A percentile compares a stretch with the other conserved stretches of the same genome.
Evolutionary conservation across 2,329 filamentous ascomycete species (phyloP).

Genomic region (Trichoderma citrinoviride): DNA sequence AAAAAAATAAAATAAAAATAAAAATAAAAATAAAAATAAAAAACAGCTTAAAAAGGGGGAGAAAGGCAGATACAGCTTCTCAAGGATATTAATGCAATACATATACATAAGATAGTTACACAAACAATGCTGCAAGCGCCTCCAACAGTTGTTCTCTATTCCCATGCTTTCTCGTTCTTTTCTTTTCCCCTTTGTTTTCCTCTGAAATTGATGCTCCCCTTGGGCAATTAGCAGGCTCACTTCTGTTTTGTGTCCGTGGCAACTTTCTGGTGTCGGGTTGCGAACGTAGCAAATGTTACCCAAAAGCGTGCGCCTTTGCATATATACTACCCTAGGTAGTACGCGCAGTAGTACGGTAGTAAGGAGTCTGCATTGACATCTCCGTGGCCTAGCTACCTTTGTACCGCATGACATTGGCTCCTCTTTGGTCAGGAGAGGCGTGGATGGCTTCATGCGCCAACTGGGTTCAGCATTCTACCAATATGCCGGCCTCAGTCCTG

Average conservation of each 20-base stretch:
- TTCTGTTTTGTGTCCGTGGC: conserved; percentile 27
- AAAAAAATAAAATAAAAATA: no score
- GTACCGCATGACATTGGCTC: background rate
- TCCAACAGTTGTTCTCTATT: background rate
- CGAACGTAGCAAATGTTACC: no score
- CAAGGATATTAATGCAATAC: background rate
- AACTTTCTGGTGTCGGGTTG: no score
- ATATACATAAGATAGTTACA: no score
- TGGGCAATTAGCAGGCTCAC: background rate
- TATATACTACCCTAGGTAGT: no score
- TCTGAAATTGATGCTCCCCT: conserved; percentile 3
- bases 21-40: no score
- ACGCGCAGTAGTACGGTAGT: no score
- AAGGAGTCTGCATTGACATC: no score
- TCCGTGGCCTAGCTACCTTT: background rate
- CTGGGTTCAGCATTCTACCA: conserved; percentile 55
- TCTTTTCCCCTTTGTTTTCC: no score
- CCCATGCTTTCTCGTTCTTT: background rate
- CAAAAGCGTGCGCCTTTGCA: conserved; percentile 24
- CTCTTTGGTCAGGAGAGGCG: conserved; percentile 21
- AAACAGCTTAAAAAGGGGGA: no score
- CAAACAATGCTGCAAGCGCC: background rate
- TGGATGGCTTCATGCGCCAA: background rate
- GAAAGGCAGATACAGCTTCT: background rate
- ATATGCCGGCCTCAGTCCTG: conserved; percentile 58